Evolutionary conservation across 495 filamentous ascomycete genomes (phyloP).

Genomic region (Penicillium subrubescens): DNA sequence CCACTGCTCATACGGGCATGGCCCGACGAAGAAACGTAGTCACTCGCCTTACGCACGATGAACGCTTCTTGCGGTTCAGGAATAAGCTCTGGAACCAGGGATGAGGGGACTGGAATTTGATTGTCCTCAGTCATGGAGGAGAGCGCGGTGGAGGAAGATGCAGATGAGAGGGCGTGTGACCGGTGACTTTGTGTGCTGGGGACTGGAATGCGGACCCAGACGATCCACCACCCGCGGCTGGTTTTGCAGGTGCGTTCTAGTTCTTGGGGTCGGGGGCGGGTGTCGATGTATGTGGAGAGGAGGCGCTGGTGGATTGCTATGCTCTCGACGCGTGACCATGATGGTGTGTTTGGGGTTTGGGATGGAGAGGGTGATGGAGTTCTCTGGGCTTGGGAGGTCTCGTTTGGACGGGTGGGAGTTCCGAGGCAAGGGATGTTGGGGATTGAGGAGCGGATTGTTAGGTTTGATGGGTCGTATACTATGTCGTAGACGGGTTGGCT

Average conservation of each 20-base stretch:
- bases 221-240: constrained; percentile 91
- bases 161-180: constrained; percentile 21
- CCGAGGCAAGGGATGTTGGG: constrained; percentile 82
- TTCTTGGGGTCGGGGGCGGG: constrained; percentile 59
- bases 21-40: constrained; percentile 45
- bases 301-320: constrained; percentile 88
- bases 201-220: constrained; percentile 78
- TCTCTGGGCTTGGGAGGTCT: constrained; percentile 32
- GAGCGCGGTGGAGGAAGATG: constrained; percentile 21
- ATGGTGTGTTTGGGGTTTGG: constrained; percentile 46
- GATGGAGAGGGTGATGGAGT: constrained; percentile 70
- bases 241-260: constrained; percentile 91
- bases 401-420: constrained; percentile 12
- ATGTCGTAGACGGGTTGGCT: constrained; percentile 73
- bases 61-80: constrained; percentile 67
- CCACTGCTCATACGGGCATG: constrained; percentile 44
- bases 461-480: constrained; percentile 75
- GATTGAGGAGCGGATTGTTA: constrained; percentile 81
- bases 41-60: constrained; percentile 76
- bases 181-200: constrained; percentile 24
- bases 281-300: constrained; percentile 70
- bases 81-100: background rate
- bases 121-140: constrained; percentile 23
- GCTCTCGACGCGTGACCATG: constrained; percentile 84
- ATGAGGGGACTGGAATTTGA: constrained; percentile 6